Evolutionary conservation across 2,329 filamentous ascomycete species (phyloP).

Genomic region (Aspergillus tamarii): DNA sequence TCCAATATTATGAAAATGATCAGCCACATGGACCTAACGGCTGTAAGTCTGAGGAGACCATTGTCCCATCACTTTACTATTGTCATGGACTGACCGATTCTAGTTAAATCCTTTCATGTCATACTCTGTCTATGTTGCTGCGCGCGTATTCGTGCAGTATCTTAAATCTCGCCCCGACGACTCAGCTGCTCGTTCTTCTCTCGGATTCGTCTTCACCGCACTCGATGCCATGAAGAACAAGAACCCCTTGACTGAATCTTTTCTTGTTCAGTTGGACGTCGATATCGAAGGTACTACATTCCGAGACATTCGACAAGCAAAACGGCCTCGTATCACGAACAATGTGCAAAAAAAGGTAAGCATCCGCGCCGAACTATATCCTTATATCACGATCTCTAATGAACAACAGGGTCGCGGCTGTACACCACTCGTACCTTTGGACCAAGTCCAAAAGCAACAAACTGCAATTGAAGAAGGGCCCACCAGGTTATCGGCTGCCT

Average conservation of each 20-base stretch:
- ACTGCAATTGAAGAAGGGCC: neutral
- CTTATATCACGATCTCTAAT: neutral
- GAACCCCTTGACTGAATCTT: conserved; percentile 91
- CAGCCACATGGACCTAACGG: conserved; percentile 81
- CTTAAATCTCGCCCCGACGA: conserved; percentile 93
- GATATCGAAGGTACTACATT: conserved; percentile 70
- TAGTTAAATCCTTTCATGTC: conserved; percentile 96
- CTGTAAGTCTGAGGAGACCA: conserved; percentile 59
- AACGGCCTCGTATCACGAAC: conserved; percentile 10
- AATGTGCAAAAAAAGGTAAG: conserved; percentile 13
- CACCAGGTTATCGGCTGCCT: conserved; percentile 1
- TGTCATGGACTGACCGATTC: conserved; percentile 18
- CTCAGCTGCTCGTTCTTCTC: conserved; percentile 71
- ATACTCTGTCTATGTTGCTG: conserved; percentile 94
- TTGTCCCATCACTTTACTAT: conserved; percentile 6
- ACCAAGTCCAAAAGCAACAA: neutral
- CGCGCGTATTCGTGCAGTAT: conserved; percentile 93
- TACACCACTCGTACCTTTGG: neutral
- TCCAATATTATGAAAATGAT: conserved; percentile 94
- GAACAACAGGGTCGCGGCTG: conserved; percentile 2
- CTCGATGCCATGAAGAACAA: conserved; percentile 87
- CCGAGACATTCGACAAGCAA: conserved; percentile 24
- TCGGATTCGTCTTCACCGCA: conserved; percentile 87
- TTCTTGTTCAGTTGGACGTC: conserved; percentile 88
- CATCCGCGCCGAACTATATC: neutral